These are phyloP conservation scores for Periconia sp. DNA, from an alignment of 2,329 filamentous ascomycete species.

Conservation along the genomic window DNA sequence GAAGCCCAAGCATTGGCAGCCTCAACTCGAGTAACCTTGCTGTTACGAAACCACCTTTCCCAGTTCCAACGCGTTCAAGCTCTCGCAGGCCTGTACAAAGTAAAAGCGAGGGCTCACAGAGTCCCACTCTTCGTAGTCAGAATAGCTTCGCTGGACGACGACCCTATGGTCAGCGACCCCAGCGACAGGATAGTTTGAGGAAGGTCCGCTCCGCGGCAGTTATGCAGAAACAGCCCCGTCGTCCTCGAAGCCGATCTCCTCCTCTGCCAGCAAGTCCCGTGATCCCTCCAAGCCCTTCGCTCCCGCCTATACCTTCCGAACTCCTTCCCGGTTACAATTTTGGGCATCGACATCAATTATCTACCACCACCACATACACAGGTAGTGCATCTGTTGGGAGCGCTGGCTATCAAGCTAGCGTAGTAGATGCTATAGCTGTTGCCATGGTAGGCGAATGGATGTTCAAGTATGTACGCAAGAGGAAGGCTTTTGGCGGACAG, in stretches of 20 bases:
- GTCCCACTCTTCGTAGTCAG: slow-evolving; percentile 65
- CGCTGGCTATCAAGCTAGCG: slow-evolving; percentile 68
- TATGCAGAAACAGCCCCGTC: slow-evolving; percentile 54
- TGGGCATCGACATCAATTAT: slow-evolving; percentile 60
- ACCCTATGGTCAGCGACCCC: slow-evolving; percentile 43
- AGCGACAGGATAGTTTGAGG: slow-evolving; percentile 65
- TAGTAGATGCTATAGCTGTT: slow-evolving; percentile 95
- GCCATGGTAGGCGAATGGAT: slow-evolving; percentile 99
- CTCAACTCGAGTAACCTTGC: slow-evolving; percentile 45
- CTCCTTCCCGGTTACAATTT: slow-evolving; percentile 57
- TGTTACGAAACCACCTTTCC: slow-evolving; percentile 71
- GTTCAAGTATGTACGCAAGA: slow-evolving; percentile 84
- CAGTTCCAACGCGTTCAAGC: slow-evolving; percentile 85
- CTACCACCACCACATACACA: slow-evolving; percentile 62
- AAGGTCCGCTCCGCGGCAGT: slow-evolving; percentile 84
- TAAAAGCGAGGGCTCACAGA: slow-evolving; percentile 74
- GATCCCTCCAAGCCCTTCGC: slow-evolving; percentile 66
- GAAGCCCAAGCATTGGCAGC: slow-evolving; percentile 67
- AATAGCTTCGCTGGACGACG: slow-evolving; percentile 32
- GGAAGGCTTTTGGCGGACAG: slow-evolving; percentile 85
- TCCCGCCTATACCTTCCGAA: slow-evolving; percentile 74
- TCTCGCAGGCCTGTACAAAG: slow-evolving; percentile 73
- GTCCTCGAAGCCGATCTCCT: slow-evolving; percentile 53
- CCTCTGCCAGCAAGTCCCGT: slow-evolving; percentile 69
- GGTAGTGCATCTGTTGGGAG: slow-evolving; percentile 59